Percentiles rank a stretch among this genome's conserved stretches.
phyloP scores from a whole-genome alignment of 139 green algal genomes.

The Nannochloris sp. region DNA sequence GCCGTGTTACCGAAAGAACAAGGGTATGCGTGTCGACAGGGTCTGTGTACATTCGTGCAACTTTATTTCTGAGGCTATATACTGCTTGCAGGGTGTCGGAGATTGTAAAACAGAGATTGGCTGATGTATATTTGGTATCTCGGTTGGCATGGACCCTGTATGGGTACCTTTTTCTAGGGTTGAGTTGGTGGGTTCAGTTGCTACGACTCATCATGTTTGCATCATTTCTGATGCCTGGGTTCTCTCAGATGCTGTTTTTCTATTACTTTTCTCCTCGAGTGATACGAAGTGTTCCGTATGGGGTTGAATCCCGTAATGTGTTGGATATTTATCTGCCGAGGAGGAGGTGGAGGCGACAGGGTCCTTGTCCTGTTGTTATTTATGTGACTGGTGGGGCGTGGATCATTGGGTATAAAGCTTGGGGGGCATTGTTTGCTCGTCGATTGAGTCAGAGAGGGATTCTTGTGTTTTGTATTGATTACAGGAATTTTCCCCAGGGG shows the following conservation, averaged over 20 bases:
- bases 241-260: constrained; percentile 53
- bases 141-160: constrained; percentile 18
- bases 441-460: constrained; percentile 70
- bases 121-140: neutral
- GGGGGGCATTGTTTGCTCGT: constrained; percentile 77
- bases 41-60: neutral
- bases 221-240: constrained; percentile 45
- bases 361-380: constrained; percentile 61
- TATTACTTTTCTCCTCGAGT: constrained; percentile 69
- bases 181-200: constrained; percentile 34
- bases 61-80: neutral
- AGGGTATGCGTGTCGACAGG: neutral
- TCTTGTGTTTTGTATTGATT: constrained; percentile 85
- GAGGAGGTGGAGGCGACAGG: constrained; percentile 10
- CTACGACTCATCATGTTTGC: constrained; percentile 41
- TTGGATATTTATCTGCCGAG: constrained; percentile 76
- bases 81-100: constrained; percentile 1
- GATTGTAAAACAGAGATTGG: neutral
- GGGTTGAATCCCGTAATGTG: constrained; percentile 58
- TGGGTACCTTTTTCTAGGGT: constrained; percentile 14
- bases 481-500: constrained; percentile 91
- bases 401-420: constrained; percentile 88
- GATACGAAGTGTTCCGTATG: constrained; percentile 60
- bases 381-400: constrained; percentile 87
- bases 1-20: neutral